Evolutionary conservation across 495 filamentous ascomycete species (phyloP).

Genomic region (Geoglossum glabrum): DNA sequence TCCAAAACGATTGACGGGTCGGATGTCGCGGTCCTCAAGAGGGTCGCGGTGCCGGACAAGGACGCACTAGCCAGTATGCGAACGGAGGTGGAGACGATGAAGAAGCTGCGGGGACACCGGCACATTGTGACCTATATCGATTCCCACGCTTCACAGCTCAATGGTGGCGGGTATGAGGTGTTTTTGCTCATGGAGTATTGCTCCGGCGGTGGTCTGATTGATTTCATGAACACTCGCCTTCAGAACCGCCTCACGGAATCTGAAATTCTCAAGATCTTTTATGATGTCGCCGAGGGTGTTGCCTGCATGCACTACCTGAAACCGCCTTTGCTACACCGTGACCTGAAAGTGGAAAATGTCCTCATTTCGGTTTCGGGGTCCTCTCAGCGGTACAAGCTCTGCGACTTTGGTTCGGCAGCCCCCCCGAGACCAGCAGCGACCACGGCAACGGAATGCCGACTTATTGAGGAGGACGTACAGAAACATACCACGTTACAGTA

Average conservation of each 20-base stretch:
- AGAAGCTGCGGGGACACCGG: slow-evolving; percentile 86
- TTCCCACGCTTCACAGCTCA: slow-evolving; percentile 85
- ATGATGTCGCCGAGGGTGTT: slow-evolving; percentile 85
- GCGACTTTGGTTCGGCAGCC: slow-evolving; percentile 91
- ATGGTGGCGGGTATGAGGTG: slow-evolving; percentile 88
- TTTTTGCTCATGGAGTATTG: slow-evolving; percentile 95
- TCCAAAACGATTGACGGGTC: slow-evolving; percentile 58
- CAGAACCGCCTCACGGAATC: slow-evolving; percentile 95
- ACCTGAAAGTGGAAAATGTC: slow-evolving; percentile 96
- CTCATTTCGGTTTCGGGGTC: slow-evolving; percentile 52
- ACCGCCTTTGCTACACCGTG: slow-evolving; percentile 78
- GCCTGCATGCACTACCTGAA: slow-evolving; percentile 98
- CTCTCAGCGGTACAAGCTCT: slow-evolving; percentile 66
- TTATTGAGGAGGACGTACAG: slow-evolving; percentile 94
- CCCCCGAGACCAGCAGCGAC: slow-evolving; percentile 66
- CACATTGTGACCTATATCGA: slow-evolving; percentile 97
- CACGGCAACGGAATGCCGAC: slow-evolving; percentile 62
- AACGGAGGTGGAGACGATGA: slow-evolving; percentile 98
- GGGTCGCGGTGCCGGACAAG: slow-evolving; percentile 95
- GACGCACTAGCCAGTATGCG: slow-evolving; percentile 86
- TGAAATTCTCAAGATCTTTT: slow-evolving; percentile 91
- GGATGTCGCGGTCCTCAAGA: slow-evolving; percentile 76
- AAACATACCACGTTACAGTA: slow-evolving; percentile 95
- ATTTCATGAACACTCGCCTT: slow-evolving; percentile 97
- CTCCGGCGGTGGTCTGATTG: slow-evolving; percentile 72